phyloP scores from a whole-genome alignment of 495 filamentous ascomycete species.

The Podospora australis region DNA sequence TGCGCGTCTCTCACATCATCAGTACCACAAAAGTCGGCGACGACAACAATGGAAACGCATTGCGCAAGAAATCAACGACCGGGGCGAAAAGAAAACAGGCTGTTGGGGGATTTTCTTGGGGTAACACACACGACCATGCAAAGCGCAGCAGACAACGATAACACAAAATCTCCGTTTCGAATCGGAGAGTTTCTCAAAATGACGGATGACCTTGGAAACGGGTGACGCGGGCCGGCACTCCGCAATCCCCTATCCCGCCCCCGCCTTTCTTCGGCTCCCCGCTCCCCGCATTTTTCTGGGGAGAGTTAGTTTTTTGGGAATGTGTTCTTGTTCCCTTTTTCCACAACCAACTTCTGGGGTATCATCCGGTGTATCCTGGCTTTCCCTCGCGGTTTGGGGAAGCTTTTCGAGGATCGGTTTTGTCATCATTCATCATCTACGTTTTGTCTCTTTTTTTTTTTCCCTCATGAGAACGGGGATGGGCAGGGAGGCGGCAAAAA shows the following conservation, averaged over 20 bases:
- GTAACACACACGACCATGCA: background rate
- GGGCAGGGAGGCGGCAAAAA: background rate
- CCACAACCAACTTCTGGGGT: no score
- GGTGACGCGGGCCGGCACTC: constrained; percentile 1
- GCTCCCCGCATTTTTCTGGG: constrained; percentile 8
- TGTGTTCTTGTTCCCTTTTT: no score
- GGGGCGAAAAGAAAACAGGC: background rate
- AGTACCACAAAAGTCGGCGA: background rate
- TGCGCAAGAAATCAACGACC: background rate
- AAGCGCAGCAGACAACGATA: no score
- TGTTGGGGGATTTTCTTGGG: background rate
- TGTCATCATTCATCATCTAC: background rate
- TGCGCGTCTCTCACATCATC: background rate
- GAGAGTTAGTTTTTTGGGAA: no score
- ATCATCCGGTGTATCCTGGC: no score
- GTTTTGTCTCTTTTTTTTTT: background rate
- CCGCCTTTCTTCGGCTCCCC: constrained; percentile 1
- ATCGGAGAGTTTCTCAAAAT: background rate
- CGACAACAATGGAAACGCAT: background rate
- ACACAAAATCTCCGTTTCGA: background rate
- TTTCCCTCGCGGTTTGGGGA: no score
- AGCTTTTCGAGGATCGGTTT: background rate
- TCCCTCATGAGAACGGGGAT: no score
- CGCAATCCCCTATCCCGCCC: background rate
- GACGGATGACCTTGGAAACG: constrained; percentile 5